phyloP scores from a whole-genome alignment of 2,329 filamentous ascomycete genomes.

The Geosmithia morbida region DNA sequence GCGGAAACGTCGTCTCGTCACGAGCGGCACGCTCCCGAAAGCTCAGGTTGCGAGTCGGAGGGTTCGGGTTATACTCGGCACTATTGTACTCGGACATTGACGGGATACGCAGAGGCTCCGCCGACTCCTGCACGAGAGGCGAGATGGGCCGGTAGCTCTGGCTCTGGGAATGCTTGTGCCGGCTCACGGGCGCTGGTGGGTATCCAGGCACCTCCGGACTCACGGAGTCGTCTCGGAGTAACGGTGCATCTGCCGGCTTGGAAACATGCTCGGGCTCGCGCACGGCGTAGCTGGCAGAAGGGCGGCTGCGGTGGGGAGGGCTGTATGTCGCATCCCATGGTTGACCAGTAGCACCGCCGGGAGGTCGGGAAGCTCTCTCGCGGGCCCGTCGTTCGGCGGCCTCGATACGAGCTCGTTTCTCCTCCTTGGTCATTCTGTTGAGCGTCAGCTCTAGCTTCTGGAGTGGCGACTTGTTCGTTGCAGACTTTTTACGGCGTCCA shows the following conservation, averaged over 20 bases:
- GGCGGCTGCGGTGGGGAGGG: background rate
- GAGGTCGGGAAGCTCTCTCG: constrained; percentile 37
- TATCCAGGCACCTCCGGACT: background rate
- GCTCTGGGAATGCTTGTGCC: background rate
- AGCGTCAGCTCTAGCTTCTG: constrained; percentile 87
- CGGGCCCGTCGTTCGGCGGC: constrained; percentile 65
- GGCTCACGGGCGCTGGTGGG: background rate
- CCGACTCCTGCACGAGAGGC: background rate
- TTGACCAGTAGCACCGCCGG: constrained; percentile 3
- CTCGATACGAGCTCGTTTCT: constrained; percentile 73
- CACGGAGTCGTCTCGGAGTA: background rate
- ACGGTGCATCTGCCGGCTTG: background rate
- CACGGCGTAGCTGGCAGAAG: background rate
- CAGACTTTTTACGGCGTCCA: constrained; percentile 44
- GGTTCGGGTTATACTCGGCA: constrained; percentile 6
- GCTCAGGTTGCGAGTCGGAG: constrained; percentile 41
- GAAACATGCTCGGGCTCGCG: background rate
- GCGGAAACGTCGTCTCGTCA: constrained; percentile 22
- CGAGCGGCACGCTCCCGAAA: constrained; percentile 43
- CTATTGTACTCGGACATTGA: background rate
- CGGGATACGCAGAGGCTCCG: background rate
- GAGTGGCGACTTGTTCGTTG: constrained; percentile 75
- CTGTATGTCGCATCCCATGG: background rate
- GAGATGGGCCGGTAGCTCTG: background rate
- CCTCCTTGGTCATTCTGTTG: constrained; percentile 88